Evolutionary conservation across 176 grass and related monocot genomes (phyloP).

Genomic region (Oryza officinalis): DNA sequence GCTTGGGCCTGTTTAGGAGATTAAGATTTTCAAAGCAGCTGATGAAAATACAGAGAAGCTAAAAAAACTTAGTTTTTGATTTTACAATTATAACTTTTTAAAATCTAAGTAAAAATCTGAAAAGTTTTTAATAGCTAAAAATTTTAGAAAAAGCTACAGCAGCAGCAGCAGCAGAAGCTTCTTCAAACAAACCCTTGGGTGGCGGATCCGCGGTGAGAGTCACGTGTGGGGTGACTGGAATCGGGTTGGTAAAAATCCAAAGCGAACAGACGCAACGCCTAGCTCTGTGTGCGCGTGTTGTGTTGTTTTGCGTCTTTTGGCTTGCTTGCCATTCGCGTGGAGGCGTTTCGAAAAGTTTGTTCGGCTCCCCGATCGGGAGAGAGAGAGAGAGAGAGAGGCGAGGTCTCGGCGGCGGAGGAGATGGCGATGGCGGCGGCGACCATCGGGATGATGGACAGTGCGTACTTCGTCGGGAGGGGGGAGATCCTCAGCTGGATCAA

Average conservation of each 20-base stretch:
- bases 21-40: too few species aligned
- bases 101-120: too few species aligned
- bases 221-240: conserved; percentile 12
- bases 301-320: neutral
- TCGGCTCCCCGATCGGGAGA: conserved; percentile 20
- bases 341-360: conserved; percentile 51
- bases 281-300: neutral
- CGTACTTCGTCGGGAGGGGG: conserved; percentile 90
- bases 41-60: too few species aligned
- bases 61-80: too few species aligned
- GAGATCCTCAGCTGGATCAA: conserved; percentile 96
- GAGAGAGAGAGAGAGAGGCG: too few species aligned
- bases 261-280: neutral
- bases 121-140: too few species aligned
- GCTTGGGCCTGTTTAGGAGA: too few species aligned
- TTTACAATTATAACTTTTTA: too few species aligned
- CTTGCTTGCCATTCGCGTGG: conserved; percentile 20
- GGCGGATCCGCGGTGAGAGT: neutral
- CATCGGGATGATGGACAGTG: conserved; percentile 92
- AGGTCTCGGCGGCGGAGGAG: neutral
- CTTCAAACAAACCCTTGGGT: too few species aligned
- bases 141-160: too few species aligned
- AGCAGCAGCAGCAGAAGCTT: too few species aligned
- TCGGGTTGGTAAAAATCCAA: neutral
- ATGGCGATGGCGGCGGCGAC: conserved; percentile 56